Conservation (phyloP, 2,329 filamentous ascomycete genomes). For the Ilyonectria mors-panacis region DNA sequence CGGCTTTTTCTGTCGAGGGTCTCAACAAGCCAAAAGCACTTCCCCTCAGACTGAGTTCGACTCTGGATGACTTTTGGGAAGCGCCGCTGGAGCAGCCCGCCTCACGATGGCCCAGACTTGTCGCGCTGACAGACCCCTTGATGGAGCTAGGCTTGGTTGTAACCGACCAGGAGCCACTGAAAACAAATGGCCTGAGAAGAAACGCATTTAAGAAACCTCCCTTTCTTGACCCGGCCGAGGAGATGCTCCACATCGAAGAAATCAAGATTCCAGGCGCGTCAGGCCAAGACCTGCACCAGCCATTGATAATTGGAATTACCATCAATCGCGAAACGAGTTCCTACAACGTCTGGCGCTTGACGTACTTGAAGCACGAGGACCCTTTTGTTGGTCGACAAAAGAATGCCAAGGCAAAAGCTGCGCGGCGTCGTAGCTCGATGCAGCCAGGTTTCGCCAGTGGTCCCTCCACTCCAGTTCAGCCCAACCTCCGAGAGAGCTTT, state of each 20-base stretch:
- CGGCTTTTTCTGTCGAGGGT: conserved; percentile 70
- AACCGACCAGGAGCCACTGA: conserved; percentile 64
- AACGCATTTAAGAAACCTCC: conserved; percentile 58
- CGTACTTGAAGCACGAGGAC: conserved; percentile 80
- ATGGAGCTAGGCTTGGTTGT: conserved; percentile 89
- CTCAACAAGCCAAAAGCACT: conserved; percentile 69
- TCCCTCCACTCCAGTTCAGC: conserved; percentile 81
- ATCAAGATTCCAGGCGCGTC: conserved; percentile 68
- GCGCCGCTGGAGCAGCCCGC: conserved; percentile 66
- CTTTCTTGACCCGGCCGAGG: conserved; percentile 82
- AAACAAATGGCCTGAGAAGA: conserved; percentile 48
- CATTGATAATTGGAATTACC: conserved; percentile 83
- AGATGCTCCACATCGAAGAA: conserved; percentile 86
- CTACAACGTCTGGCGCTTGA: conserved; percentile 88
- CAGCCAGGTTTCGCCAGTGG: conserved; percentile 80
- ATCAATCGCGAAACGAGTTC: conserved; percentile 81
- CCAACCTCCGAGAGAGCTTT: conserved; percentile 83
- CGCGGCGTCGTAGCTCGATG: conserved; percentile 75
- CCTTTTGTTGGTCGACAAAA: conserved; percentile 64
- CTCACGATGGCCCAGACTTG: conserved; percentile 80
- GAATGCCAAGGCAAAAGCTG: conserved; percentile 61
- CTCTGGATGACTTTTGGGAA: conserved; percentile 72
- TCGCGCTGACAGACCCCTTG: conserved; percentile 88
- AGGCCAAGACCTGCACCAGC: conserved; percentile 57
- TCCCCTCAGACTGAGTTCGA: conserved; percentile 66